These are phyloP conservation scores for Aspergillus wentii DNA, from an alignment of 495 filamentous ascomycete genomes.

Conservation along the genomic window DNA sequence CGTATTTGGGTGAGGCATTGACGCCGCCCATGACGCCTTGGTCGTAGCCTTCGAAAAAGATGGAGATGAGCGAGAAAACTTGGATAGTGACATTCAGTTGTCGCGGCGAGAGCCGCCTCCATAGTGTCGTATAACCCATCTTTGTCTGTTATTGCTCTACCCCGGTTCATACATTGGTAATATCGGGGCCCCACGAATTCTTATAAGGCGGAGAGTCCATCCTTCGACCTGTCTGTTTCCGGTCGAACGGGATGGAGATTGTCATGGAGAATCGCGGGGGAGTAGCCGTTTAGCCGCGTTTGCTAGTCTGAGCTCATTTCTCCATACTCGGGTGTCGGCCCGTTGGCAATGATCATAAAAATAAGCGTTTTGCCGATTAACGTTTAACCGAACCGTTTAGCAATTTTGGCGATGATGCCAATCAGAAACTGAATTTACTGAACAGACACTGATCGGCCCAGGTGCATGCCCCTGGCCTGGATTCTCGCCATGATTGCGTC, in stretches of 20 bases:
- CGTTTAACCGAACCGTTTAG: constrained; percentile 3
- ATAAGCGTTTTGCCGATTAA: constrained; percentile 16
- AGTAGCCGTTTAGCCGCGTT: constrained; percentile 14
- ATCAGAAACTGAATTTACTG: not conserved
- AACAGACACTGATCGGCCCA: too few relatives aligned
- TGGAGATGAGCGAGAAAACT: constrained; percentile 41
- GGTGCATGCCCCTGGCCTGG: not conserved
- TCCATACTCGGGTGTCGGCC: too few relatives aligned
- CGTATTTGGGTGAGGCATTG: constrained; percentile 36
- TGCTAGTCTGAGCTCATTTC: constrained; percentile 2
- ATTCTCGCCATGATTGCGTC: not conserved
- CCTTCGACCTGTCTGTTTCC: too few relatives aligned
- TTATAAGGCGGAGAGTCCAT: constrained; percentile 2
- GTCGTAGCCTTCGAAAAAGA: constrained; percentile 55
- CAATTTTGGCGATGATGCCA: not conserved
- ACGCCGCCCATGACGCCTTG: constrained; percentile 51
- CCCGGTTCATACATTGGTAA: not conserved
- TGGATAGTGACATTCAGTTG: constrained; percentile 42
- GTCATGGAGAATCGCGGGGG: constrained; percentile 5
- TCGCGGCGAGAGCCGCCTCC: constrained; percentile 34
- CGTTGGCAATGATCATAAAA: not conserved
- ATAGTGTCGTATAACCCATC: constrained; percentile 38
- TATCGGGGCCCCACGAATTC: not conserved
- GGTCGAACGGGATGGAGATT: constrained; percentile 2
- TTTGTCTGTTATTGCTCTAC: not conserved